phyloP scores from a whole-genome alignment of 2,329 filamentous ascomycete genomes.

The Orbilia oligospora region DNA sequence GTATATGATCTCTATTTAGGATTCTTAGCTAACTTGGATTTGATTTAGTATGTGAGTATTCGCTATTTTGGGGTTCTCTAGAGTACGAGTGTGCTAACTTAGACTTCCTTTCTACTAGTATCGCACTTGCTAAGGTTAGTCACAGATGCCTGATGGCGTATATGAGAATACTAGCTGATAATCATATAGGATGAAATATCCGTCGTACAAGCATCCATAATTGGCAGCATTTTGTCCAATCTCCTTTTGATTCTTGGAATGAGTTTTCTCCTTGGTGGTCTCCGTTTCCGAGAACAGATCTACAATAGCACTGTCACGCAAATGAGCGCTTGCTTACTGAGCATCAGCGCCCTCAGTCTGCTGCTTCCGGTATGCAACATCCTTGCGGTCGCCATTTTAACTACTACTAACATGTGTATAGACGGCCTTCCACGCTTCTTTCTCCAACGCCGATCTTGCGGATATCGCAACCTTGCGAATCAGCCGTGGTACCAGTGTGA shows the following conservation, averaged over 20 bases:
- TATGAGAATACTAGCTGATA: conserved; percentile 62
- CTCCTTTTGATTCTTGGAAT: conserved; percentile 90
- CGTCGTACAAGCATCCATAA: conserved; percentile 89
- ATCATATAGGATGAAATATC: conserved; percentile 79
- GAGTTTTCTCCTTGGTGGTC: conserved; percentile 87
- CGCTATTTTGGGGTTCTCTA: background rate
- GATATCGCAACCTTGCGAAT: conserved; percentile 83
- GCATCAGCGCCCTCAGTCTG: conserved; percentile 89
- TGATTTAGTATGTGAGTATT: conserved; percentile 50
- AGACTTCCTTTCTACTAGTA: conserved; percentile 70
- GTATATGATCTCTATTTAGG: background rate
- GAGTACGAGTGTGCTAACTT: conserved; percentile 63
- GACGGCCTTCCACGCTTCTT: conserved; percentile 94
- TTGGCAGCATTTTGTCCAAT: conserved; percentile 92
- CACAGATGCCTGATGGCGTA: background rate
- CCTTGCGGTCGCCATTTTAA: background rate
- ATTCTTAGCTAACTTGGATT: conserved; percentile 56
- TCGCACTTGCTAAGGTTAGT: conserved; percentile 79
- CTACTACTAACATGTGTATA: conserved; percentile 65
- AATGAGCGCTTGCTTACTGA: conserved; percentile 94
- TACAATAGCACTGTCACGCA: conserved; percentile 97
- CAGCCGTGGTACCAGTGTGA: conserved; percentile 82
- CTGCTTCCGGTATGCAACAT: conserved; percentile 77
- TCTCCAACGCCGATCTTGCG: conserved; percentile 75
- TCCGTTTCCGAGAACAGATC: conserved; percentile 90